Evolutionary conservation across 2,329 filamentous ascomycete genomes (phyloP).

Genomic region (Calonectria pseudoreteaudii): DNA sequence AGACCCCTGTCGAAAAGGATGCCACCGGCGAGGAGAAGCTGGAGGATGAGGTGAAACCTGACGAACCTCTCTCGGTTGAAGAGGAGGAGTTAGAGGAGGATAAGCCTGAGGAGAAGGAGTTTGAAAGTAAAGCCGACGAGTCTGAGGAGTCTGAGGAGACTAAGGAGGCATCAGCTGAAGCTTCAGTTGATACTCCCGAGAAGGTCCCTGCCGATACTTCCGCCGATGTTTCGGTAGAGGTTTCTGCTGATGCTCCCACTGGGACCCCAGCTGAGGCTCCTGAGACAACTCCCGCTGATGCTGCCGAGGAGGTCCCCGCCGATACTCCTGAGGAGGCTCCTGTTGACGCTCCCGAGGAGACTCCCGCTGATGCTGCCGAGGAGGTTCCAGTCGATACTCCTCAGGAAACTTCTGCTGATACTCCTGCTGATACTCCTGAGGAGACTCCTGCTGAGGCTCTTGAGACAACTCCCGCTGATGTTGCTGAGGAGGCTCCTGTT

Average conservation of each 20-base stretch:
- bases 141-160: neutral
- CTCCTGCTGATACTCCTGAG: neutral
- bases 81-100: slow-evolving; percentile 12
- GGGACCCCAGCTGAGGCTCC: neutral
- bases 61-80: neutral
- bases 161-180: neutral
- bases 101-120: neutral
- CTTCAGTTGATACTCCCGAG: too few species aligned
- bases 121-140: slow-evolving; percentile 8
- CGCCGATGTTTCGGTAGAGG: neutral
- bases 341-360: too few species aligned
- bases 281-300: neutral
- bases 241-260: neutral
- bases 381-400: neutral
- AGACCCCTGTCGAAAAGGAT: neutral
- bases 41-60: slow-evolving; percentile 6
- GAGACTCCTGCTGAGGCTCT: neutral
- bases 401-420: neutral
- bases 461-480: neutral
- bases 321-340: neutral
- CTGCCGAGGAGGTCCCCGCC: neutral
- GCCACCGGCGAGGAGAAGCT: neutral
- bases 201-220: too few species aligned
- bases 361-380: too few species aligned
- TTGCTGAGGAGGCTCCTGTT: neutral